Evolutionary conservation across 805 yeast genomes (phyloP).

Genomic region (Schwanniomyces pseudopolymorphus): DNA sequence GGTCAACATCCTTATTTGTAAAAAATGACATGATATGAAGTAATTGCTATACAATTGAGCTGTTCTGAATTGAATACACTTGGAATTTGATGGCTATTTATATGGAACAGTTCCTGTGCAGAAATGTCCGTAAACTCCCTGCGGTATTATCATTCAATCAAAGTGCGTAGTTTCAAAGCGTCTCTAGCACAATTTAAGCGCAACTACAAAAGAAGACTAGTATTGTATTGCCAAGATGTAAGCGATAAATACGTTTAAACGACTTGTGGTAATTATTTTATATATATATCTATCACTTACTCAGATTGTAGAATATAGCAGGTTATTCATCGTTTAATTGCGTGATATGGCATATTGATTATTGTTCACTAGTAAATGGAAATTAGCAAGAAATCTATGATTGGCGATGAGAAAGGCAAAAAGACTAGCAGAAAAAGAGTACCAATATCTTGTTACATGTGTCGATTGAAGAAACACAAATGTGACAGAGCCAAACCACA

Average conservation of each 20-base stretch:
- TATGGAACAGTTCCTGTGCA: not conserved
- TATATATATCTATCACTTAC: too few species aligned
- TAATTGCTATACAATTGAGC: not conserved
- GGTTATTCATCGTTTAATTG: too few species aligned
- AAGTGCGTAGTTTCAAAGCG: not conserved
- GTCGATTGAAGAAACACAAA: not conserved
- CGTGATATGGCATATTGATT: too few species aligned
- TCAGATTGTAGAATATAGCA: too few species aligned
- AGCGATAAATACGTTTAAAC: too few species aligned
- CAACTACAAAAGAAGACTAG: too few species aligned
- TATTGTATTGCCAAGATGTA: too few species aligned
- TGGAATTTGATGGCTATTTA: too few species aligned
- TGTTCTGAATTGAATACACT: not conserved
- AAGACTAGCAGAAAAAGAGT: not conserved
- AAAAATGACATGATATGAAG: conserved; percentile 8
- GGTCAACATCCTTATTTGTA: conserved; percentile 9
- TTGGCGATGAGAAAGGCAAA: not conserved
- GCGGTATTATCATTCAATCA: not conserved
- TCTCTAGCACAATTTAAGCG: too few species aligned
- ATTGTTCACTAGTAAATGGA: not conserved
- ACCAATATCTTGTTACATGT: not conserved
- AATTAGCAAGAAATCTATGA: not conserved
- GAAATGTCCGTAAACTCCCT: not conserved
- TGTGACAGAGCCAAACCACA: not conserved
- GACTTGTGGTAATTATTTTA: too few species aligned